Evolutionary conservation across 768 basidiomycete species (phyloP).

Genomic region (Rhizopogon rudus): DNA sequence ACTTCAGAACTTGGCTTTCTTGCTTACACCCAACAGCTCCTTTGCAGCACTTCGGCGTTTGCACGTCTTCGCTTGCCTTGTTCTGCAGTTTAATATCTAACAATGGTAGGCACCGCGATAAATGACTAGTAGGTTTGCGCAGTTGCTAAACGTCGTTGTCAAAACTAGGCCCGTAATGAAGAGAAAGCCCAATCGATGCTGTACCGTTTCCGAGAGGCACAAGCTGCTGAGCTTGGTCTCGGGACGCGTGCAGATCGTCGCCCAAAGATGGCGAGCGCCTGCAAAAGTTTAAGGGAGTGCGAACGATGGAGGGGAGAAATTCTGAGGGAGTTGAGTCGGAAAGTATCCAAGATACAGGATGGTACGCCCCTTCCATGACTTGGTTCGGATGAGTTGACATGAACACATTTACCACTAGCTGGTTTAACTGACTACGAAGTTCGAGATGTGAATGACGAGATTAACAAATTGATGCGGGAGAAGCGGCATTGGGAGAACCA

Average conservation of each 20-base stretch:
- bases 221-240: constrained; percentile 92
- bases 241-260: constrained; percentile 80
- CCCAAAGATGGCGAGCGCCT: constrained; percentile 87
- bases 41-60: not conserved
- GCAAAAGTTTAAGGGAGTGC: constrained; percentile 88
- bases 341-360: constrained; percentile 98
- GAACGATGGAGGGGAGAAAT: constrained; percentile 97
- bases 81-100: not conserved
- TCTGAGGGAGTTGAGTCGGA: constrained; percentile 87
- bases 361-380: constrained; percentile 40
- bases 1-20: too few species aligned
- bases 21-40: too few species aligned
- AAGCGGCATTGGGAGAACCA: constrained; percentile 98
- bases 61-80: not conserved
- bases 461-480: constrained; percentile 92
- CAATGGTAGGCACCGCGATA: not conserved
- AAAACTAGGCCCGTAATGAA: constrained; percentile 84
- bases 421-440: constrained; percentile 94
- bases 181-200: constrained; percentile 97
- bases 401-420: constrained; percentile 39
- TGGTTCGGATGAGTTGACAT: not conserved
- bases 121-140: not conserved
- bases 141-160: not conserved
- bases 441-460: constrained; percentile 91
- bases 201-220: constrained; percentile 94